Base-by-base conservation (phyloP, 1,284 basidiomycete species). In the Cutaneotrichosporon arboriforme region DNA sequence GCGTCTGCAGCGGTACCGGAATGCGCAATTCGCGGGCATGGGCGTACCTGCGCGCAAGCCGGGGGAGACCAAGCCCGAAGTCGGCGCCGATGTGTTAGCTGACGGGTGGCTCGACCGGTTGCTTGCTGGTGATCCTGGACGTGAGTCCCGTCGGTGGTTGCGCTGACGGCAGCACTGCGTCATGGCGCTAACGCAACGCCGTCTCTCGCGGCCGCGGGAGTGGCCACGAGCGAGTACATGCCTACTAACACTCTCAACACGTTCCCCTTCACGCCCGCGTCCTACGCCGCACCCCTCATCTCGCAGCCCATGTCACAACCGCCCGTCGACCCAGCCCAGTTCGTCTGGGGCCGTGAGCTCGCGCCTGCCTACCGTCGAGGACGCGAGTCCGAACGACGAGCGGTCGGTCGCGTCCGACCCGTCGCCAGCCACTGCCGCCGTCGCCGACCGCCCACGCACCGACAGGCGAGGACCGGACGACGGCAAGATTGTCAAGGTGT, bases 401-500 rank as follows among this genome's bases (percentile, higher is more conserved):
- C 18, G 46, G n/a, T 42, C 47, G 47, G 22, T 50, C 46, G 4
- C 37, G 9, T 45, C 41, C 4, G 54, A 48, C 20, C 50, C 54
- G 12, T 52, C 50, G 4, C 54, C 54, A 3, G 46, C 38, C 3
- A 33, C 10, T 14, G 26, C 17, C 33, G 45, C 10, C 41, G 33
- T 14, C 12, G 10, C 18, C 22, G 36, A 4, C 37, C 23, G 38
- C 35, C 26, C 38, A n/a, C 13, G 21, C 17, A 26, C 14, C 39
- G 4, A 34, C 15, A n/a, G 20, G 10, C 14, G 26, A 36, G 34
- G 26, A 7, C n/a, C 23, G 17, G 46, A 21, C 17, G 42, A 55
- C 22, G 60, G 59, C 34, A 65, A 62, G 54, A 60, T 65, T 3
- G 65, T 67, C 42, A 68, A 68, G 48, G 51, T 68, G 34, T 63